Evolutionary conservation across 495 filamentous ascomycete genomes (phyloP).

Genomic region (Penicillium egyptiacum): DNA sequence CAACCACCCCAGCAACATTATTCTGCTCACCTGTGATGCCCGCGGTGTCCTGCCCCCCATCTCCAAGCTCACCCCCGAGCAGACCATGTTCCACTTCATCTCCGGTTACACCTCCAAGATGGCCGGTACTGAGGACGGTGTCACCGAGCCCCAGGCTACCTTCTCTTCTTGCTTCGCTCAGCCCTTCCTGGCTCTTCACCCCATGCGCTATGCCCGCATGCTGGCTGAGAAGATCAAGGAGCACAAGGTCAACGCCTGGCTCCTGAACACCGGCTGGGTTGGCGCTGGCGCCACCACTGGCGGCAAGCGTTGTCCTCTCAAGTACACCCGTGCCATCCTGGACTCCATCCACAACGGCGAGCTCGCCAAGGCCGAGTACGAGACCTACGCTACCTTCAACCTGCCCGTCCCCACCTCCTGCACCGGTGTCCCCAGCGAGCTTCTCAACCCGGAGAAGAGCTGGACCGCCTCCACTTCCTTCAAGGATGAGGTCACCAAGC

Average conservation of each 20-base stretch:
- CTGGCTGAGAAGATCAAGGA: conserved; percentile 94
- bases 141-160: conserved; percentile 94
- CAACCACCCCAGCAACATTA: conserved; percentile 93
- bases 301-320: conserved; percentile 97
- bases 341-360: conserved; percentile 97
- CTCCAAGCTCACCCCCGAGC: conserved; percentile 91
- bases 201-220: conserved; percentile 99
- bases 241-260: conserved; percentile 96
- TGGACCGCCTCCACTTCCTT: conserved; percentile 84
- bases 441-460: conserved; percentile 90
- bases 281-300: conserved; percentile 92
- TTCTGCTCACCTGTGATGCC: conserved; percentile 96
- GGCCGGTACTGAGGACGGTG: conserved; percentile 96
- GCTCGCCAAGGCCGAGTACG: conserved; percentile 86
- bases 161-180: conserved; percentile 99
- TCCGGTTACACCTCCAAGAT: conserved; percentile 99
- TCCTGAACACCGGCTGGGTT: conserved; percentile 99
- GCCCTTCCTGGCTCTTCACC: conserved; percentile 97
- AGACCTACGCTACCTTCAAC: conserved; percentile 96
- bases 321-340: conserved; percentile 98
- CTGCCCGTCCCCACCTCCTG: conserved; percentile 86
- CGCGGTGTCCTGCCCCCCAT: conserved; percentile 97
- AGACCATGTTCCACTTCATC: conserved; percentile 99
- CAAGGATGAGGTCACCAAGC: conserved; percentile 81
- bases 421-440: conserved; percentile 80